Base-by-base conservation (phyloP, 805 yeast genomes). In the Candida nemodendra region DNA sequence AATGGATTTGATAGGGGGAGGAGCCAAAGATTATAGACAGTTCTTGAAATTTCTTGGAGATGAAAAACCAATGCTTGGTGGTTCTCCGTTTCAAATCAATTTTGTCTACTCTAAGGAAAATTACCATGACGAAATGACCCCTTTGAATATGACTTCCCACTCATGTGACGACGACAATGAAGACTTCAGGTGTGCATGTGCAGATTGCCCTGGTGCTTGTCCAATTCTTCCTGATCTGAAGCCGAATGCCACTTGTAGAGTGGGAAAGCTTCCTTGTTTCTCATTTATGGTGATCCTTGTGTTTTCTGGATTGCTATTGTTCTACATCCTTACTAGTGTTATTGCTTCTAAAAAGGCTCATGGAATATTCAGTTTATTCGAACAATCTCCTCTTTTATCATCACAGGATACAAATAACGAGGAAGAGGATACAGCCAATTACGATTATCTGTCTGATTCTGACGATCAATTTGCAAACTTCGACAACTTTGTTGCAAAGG, bases 1-100 rank as follows among this genome's bases (percentile, higher is more conserved):
- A 8, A 89, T 91, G 97, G 98, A 91, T 57, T 70, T 91, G 27
- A 81, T 91, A 28, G 99, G 99, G 6, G 99, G 99, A n/a, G 98
- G 98, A 2, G 97, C 98, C 2, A 73, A 70, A 38, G 76, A 80
- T 50, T 85, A 78, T 59, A 51, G 68, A 22, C 78, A 78, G 38
- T 91, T 91, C 56, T 66, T 91, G 48, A 84, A 89, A 62, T 93
- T 91, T 55, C 62, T 93, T 35, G 98, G 98, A 9, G 98, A 91
- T 57, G 95, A 88, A 51, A 90, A 91, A 59, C 98, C 98, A 0
- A 49, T 87, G 51, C 68, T 91, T 4, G 97, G 98, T 1, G 99
- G 99, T 0, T 87, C 96, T 0, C 97, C 97, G 0, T 88, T 91
- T 58, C 98, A 91, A 59, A 90, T 91, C 44, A 83, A 89, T 57